phyloP scores from a whole-genome alignment of 2,329 filamentous ascomycete species.

The Myriosclerotinia duriaeana region DNA sequence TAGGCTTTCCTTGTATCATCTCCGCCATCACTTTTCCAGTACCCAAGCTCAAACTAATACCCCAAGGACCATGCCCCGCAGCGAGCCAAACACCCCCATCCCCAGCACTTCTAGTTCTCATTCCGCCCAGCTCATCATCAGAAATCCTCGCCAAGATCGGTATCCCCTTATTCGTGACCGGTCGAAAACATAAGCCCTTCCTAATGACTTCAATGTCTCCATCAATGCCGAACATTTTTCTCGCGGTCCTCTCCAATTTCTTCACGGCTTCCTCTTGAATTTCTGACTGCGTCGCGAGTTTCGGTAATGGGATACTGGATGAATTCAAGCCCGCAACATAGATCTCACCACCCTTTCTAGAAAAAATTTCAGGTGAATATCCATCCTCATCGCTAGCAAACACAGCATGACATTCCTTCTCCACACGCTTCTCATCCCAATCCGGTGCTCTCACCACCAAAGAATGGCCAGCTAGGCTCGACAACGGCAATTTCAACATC shows the following conservation, averaged over 20 bases:
- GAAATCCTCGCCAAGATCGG: slow-evolving; percentile 62
- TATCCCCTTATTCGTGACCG: slow-evolving; percentile 61
- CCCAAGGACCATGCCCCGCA: slow-evolving; percentile 76
- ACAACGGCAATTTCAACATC: slow-evolving; percentile 54
- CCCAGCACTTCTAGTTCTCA: slow-evolving; percentile 43
- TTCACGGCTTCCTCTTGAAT: slow-evolving; percentile 50
- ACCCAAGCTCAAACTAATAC: slow-evolving; percentile 62
- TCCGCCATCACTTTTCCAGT: slow-evolving; percentile 71
- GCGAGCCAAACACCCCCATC: slow-evolving; percentile 68
- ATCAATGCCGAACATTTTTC: slow-evolving; percentile 48
- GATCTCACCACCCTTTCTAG: slow-evolving; percentile 63
- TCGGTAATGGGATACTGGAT: slow-evolving; percentile 58
- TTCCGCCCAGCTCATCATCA: slow-evolving; percentile 55
- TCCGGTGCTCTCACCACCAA: slow-evolving; percentile 63
- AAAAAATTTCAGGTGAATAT: slow-evolving; percentile 72
- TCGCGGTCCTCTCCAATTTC: slow-evolving; percentile 51
- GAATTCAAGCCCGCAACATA: slow-evolving; percentile 74
- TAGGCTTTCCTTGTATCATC: slow-evolving; percentile 59
- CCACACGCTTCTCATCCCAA: slow-evolving; percentile 47
- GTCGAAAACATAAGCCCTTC: slow-evolving; percentile 70
- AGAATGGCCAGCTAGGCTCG: slow-evolving; percentile 68
- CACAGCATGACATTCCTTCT: slow-evolving; percentile 61
- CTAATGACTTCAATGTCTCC: slow-evolving; percentile 57
- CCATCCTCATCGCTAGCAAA: slow-evolving; percentile 53
- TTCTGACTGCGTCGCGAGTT: slow-evolving; percentile 50